Evolutionary conservation across 441 rosid species (phyloP), one percentile per base, ranked within the genome.

Genomic region (Erysimum pusillum): DNA sequence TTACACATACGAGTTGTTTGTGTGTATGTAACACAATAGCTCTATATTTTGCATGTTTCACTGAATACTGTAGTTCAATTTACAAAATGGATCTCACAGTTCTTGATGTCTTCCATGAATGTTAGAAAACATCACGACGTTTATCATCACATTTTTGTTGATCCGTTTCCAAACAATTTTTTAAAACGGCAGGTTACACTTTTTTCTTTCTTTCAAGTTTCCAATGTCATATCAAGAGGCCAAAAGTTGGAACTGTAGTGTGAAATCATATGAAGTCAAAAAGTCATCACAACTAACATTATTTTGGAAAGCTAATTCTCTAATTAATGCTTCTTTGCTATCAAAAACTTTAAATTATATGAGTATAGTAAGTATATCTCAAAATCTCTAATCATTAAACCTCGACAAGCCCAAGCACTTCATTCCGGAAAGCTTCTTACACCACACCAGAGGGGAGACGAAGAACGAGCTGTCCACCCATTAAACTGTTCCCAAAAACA

Each of bases 401-500:
- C 57, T 32, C 63, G 18, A 34, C 42, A 53, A 42, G 34, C 58
- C 31, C 63, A 46, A 53, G 42, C 51, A 9, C 17, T 41, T 25
- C 63, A 72, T 38, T 15, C 6, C 3, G 2, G 22, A 41, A 20
- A 51, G 49, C 77, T 44, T 67, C 53, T 89, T 62, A 89, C 25
- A 89, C 91, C 32, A 86, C 90, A 20, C 85, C 88, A 7, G 93
- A 83, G 0, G 93, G 93, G 28, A 87, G 88, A 25, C 90, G 87
- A 36, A 89, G 81, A 74, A 86, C 85, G 12, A 89, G 93, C 52
- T 87, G 93, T 70, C 91, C 91, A 51, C 91, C 91, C 75, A 87
- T 48, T 58, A 87, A 70, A 56, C 93, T 89, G 88, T 36, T 35
- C 34, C 57, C 76, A 22, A 22, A 53, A 53, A 34, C 51, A 51